phyloP scores from a whole-genome alignment of 108 stramenopile species.

The Nitzschia sp. region DNA sequence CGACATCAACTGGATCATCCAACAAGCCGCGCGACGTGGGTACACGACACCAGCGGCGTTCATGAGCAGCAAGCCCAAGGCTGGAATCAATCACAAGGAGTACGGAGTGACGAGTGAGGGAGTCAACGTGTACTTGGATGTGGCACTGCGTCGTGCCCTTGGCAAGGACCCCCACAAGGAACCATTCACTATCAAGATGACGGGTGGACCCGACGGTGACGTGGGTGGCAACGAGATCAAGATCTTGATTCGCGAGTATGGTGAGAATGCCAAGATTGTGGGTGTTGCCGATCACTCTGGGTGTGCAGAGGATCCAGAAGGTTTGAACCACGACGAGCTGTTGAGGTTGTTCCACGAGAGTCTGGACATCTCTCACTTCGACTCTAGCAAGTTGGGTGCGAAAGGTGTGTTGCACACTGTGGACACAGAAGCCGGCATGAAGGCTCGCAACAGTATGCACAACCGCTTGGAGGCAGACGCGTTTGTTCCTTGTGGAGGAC shows the following conservation, averaged over 20 bases:
- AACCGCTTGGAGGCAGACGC: conserved; percentile 93
- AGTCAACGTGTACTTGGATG: conserved; percentile 94
- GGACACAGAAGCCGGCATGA: conserved; percentile 87
- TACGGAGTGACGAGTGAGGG: conserved; percentile 96
- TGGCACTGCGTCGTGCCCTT: conserved; percentile 77
- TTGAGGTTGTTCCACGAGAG: conserved; percentile 81
- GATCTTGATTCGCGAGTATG: conserved; percentile 94
- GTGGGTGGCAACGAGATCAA: conserved; percentile 97
- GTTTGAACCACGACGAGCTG: conserved; percentile 87
- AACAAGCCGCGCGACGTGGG: conserved; percentile 84
- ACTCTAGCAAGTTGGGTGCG: conserved; percentile 71
- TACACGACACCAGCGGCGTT: conserved; percentile 92
- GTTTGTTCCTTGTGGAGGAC: conserved; percentile 96
- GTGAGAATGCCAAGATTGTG: conserved; percentile 90
- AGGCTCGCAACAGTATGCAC: conserved; percentile 96
- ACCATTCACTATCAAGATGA: conserved; percentile 92
- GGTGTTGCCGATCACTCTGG: conserved; percentile 96
- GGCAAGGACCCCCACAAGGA: conserved; percentile 85
- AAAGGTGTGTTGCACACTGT: conserved; percentile 65
- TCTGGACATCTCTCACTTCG: conserved; percentile 78
- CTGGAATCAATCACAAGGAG: conserved; percentile 98
- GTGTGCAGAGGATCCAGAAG: conserved; percentile 94
- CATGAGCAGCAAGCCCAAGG: conserved; percentile 95
- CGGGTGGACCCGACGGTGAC: conserved; percentile 98
- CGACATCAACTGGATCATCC: conserved; percentile 96